Conservation (phyloP, 1,284 basidiomycete genomes). For the Bjerkandera adusta region DNA sequence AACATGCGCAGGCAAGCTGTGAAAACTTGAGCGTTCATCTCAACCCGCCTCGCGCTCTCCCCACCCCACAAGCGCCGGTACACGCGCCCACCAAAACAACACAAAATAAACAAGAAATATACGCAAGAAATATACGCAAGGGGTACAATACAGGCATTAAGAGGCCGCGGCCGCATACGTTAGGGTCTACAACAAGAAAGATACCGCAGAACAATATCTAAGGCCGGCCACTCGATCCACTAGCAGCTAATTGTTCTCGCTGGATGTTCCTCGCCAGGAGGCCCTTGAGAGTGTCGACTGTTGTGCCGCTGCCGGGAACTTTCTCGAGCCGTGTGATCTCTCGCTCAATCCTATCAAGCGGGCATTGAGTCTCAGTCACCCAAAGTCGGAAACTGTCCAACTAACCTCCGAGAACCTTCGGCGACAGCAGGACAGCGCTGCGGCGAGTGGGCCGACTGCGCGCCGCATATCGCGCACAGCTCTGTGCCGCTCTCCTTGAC, state of each 20-base stretch:
- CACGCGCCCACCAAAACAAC: constrained; percentile 1
- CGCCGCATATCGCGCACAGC: constrained; percentile 46
- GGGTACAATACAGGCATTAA: neutral
- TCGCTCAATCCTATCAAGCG: constrained; percentile 39
- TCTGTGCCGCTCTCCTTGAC: constrained; percentile 26
- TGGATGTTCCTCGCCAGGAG: constrained; percentile 41
- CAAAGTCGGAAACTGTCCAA: neutral
- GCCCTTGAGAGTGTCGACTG: constrained; percentile 43
- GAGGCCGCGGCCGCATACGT: too few relatives aligned
- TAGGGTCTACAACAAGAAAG: neutral
- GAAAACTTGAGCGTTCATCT: constrained; percentile 8
- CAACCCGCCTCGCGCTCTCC: constrained; percentile 4
- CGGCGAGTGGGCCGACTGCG: constrained; percentile 40
- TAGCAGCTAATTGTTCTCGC: constrained; percentile 5
- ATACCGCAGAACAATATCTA: neutral
- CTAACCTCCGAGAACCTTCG: constrained; percentile 49
- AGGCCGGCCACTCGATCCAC: neutral
- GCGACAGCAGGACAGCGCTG: constrained; percentile 52
- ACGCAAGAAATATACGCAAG: neutral
- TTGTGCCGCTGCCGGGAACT: constrained; percentile 35
- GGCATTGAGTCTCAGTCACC: constrained; percentile 1
- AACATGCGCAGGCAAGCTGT: constrained; percentile 4
- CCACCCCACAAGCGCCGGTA: neutral
- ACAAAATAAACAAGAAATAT: neutral
- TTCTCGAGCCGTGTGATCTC: constrained; percentile 48